A percentile compares a stretch with the other conserved stretches of the same genome.
Conservation (phyloP, 352 stramenopile genomes). For the Phytopythium sindhum region DNA sequence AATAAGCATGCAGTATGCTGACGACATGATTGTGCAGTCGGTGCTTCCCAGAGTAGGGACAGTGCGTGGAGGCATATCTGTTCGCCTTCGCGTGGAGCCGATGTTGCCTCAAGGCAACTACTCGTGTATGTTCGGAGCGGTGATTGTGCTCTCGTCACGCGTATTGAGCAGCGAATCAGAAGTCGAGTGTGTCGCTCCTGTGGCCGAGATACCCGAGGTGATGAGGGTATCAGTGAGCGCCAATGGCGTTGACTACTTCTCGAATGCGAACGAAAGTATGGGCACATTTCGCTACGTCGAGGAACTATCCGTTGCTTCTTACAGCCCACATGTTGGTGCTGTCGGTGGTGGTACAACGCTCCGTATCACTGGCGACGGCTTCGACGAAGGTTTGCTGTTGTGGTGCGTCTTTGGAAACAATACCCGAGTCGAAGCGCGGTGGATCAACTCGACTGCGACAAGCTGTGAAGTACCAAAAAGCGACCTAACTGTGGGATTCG, state of each 20-base stretch:
- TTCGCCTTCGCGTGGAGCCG: neutral
- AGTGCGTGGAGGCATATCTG: neutral
- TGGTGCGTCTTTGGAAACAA: slow-evolving; percentile 31
- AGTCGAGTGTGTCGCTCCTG: slow-evolving; percentile 27
- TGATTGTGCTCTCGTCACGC: neutral
- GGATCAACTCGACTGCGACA: slow-evolving; percentile 28
- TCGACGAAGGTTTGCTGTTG: slow-evolving; percentile 17
- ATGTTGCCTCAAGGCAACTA: slow-evolving; percentile 8
- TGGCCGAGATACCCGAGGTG: slow-evolving; percentile 1
- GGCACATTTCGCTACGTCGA: slow-evolving; percentile 20
- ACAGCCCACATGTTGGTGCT: slow-evolving; percentile 26
- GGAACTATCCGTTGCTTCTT: slow-evolving; percentile 18
- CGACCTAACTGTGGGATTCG: slow-evolving; percentile 2
- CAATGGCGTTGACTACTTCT: slow-evolving; percentile 46
- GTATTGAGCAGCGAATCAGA: slow-evolving; percentile 7
- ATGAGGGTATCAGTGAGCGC: slow-evolving; percentile 25
- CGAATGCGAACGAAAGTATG: slow-evolving; percentile 3
- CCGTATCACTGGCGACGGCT: slow-evolving; percentile 23
- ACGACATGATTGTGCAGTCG: neutral
- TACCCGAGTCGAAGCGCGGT: slow-evolving; percentile 7
- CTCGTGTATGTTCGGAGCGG: slow-evolving; percentile 27
- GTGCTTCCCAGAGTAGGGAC: neutral
- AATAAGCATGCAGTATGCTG: neutral
- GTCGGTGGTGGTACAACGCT: slow-evolving; percentile 32
- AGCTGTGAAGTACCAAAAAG: slow-evolving; percentile 21